Conservation (phyloP, 441 rosid genomes). For the Viola pubescens region DNA sequence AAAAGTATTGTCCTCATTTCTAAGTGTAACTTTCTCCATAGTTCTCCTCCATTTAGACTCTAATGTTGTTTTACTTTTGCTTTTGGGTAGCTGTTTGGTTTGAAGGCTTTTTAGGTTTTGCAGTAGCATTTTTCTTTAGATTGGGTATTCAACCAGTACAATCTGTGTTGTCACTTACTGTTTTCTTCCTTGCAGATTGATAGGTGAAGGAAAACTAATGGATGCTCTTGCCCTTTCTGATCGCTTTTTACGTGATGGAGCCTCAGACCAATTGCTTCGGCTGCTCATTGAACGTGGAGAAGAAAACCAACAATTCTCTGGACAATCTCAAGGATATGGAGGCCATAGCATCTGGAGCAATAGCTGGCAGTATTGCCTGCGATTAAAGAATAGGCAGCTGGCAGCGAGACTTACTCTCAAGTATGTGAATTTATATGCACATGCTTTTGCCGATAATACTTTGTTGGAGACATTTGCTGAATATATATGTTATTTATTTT, state of each 20-base stretch:
- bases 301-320: slow-evolving; percentile 49
- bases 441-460: too few relatives aligned
- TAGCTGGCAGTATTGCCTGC: slow-evolving; percentile 97
- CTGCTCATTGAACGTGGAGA: slow-evolving; percentile 73
- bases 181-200: slow-evolving; percentile 44
- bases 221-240: slow-evolving; percentile 99
- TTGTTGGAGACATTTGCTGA: too few relatives aligned
- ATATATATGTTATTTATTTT: too few relatives aligned
- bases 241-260: slow-evolving; percentile 88
- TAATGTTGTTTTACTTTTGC: background rate
- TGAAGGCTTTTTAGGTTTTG: background rate
- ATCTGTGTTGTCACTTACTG: slow-evolving; percentile 1
- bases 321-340: slow-evolving; percentile 49
- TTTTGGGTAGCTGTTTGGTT: background rate
- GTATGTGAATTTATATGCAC: slow-evolving; percentile 35
- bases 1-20: background rate
- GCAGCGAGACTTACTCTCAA: slow-evolving; percentile 87
- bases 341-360: slow-evolving; percentile 64
- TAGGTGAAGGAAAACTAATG: slow-evolving; percentile 83
- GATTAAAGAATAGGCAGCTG: slow-evolving; percentile 86
- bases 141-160: background rate
- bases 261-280: slow-evolving; percentile 85
- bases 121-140: background rate
- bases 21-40: background rate
- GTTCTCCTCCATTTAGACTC: background rate